Evolutionary conservation across 2,329 filamentous ascomycete species (phyloP).

Genomic region (Trichoderma semiorbis): DNA sequence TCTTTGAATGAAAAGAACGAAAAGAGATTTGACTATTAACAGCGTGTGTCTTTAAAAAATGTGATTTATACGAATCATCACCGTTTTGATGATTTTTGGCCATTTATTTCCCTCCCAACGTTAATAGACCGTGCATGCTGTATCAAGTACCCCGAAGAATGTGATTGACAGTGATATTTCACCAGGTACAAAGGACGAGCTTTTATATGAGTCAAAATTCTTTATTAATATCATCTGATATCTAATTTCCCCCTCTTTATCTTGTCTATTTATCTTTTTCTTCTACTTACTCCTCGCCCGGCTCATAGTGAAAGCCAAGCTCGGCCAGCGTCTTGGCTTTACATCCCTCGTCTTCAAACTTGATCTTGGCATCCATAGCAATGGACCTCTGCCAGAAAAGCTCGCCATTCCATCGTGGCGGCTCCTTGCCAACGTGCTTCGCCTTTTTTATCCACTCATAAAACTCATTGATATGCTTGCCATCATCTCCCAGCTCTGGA

Average conservation of each 20-base stretch:
- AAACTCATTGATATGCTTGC: slow-evolving; percentile 65
- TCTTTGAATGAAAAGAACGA: slow-evolving; percentile 30
- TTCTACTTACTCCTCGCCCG: slow-evolving; percentile 10
- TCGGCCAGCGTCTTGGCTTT: slow-evolving; percentile 64
- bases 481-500: slow-evolving; percentile 46
- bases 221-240: not conserved
- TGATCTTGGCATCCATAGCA: slow-evolving; percentile 66
- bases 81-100: slow-evolving; percentile 1
- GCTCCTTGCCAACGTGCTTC: slow-evolving; percentile 57
- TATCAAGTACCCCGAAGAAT: not conserved
- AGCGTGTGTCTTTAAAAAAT: slow-evolving; percentile 15
- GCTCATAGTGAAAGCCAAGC: slow-evolving; percentile 63
- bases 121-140: not conserved
- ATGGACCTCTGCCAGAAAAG: slow-evolving; percentile 69
- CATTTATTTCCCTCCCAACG: not conserved
- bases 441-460: slow-evolving; percentile 58
- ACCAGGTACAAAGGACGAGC: not conserved
- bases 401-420: slow-evolving; percentile 68
- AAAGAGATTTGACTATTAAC: slow-evolving; percentile 31
- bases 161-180: not conserved
- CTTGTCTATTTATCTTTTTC: not conserved
- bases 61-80: slow-evolving; percentile 14
- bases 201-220: not conserved
- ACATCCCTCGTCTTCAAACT: slow-evolving; percentile 65
- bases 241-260: not conserved